Conservation (phyloP, 1,284 basidiomycete genomes). For the Pisolithus thermaeus region DNA sequence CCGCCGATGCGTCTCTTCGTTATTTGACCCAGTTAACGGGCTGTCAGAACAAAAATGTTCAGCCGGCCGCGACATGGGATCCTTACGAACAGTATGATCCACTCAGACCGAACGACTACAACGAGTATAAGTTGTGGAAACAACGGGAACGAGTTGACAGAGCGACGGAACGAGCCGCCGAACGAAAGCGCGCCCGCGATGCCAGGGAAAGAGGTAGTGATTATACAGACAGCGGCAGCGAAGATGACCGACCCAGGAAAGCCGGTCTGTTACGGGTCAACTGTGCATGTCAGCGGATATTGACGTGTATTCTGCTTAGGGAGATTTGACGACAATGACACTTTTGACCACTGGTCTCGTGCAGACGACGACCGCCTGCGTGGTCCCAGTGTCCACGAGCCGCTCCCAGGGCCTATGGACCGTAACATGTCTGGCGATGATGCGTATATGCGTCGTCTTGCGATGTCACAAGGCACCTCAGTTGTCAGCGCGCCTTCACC, state of each 20-base stretch:
- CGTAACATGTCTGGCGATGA: slow-evolving; percentile 49
- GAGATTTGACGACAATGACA: slow-evolving; percentile 43
- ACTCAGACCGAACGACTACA: slow-evolving; percentile 78
- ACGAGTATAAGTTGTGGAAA: slow-evolving; percentile 76
- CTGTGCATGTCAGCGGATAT: background rate
- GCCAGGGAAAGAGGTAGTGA: slow-evolving; percentile 45
- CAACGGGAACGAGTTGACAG: slow-evolving; percentile 67
- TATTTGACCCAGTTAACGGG: background rate
- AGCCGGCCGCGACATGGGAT: slow-evolving; percentile 58
- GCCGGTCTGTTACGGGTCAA: slow-evolving; percentile 40
- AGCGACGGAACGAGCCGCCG: slow-evolving; percentile 55
- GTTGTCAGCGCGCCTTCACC: slow-evolving; percentile 19
- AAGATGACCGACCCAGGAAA: slow-evolving; percentile 68
- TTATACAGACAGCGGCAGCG: slow-evolving; percentile 64
- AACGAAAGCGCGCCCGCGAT: slow-evolving; percentile 56
- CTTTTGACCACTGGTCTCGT: slow-evolving; percentile 48
- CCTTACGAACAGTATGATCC: slow-evolving; percentile 76
- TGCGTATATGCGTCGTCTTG: slow-evolving; percentile 51
- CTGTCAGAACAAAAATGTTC: slow-evolving; percentile 55
- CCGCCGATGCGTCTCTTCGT: slow-evolving; percentile 14
- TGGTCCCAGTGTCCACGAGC: slow-evolving; percentile 22
- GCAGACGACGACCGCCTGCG: slow-evolving; percentile 42
- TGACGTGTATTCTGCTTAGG: slow-evolving; percentile 32
- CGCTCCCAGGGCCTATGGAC: slow-evolving; percentile 23
- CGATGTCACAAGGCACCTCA: slow-evolving; percentile 36